phyloP scores from a whole-genome alignment of 2,329 filamentous ascomycete species.

The Phialocephala sp. region DNA sequence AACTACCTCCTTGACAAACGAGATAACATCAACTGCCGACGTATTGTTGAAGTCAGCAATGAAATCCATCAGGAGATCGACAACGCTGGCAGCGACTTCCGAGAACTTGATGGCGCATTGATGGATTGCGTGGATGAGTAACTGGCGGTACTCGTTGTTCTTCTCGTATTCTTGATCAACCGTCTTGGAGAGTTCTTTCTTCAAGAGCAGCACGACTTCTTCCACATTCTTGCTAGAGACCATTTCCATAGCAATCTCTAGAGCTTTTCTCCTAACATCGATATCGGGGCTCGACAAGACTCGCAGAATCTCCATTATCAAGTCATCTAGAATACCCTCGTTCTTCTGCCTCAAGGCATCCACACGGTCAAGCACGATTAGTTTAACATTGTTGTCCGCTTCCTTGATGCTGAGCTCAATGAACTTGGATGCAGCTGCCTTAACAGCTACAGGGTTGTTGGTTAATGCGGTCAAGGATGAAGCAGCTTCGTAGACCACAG shows the following conservation, averaged over 20 bases:
- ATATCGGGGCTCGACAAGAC: conserved; percentile 95
- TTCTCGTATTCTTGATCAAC: conserved; percentile 99
- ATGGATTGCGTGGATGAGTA: conserved; percentile 96
- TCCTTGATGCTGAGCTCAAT: conserved; percentile 98
- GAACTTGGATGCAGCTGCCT: conserved; percentile 93
- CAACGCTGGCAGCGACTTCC: conserved; percentile 94
- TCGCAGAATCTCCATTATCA: conserved; percentile 96
- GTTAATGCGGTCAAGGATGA: conserved; percentile 93
- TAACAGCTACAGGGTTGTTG: conserved; percentile 95
- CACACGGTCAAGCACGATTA: conserved; percentile 95
- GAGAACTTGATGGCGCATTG: conserved; percentile 99
- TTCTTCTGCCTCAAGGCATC: conserved; percentile 87
- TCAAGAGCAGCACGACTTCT: conserved; percentile 92
- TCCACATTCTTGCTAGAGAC: conserved; percentile 99
- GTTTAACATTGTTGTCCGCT: conserved; percentile 98
- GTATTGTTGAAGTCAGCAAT: conserved; percentile 98
- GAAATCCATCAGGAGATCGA: conserved; percentile 98
- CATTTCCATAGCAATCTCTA: conserved; percentile 93
- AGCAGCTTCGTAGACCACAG: conserved; percentile 96
- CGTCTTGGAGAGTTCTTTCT: conserved; percentile 97
- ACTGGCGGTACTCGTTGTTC: conserved; percentile 91
- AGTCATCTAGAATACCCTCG: conserved; percentile 87
- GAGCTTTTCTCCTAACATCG: conserved; percentile 90
- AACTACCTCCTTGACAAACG: conserved; percentile 98
- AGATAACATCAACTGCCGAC: conserved; percentile 96